Percentiles rank a stretch among this genome's conserved stretches.
phyloP scores from a whole-genome alignment of 106 monocot genomes.

The Apostasia ramifera region DNA sequence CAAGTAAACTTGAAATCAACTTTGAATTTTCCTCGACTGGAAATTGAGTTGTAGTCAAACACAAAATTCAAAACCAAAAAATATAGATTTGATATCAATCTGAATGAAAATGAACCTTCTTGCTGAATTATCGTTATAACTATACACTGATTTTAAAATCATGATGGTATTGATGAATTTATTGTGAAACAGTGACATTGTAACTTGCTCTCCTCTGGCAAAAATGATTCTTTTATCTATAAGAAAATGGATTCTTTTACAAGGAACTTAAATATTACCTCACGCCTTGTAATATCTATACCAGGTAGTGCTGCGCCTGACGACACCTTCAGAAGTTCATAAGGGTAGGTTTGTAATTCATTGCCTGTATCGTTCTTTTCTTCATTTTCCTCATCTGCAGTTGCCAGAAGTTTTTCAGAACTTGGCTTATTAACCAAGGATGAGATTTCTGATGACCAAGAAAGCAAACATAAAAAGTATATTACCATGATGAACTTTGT shows the following conservation, averaged over 20 bases:
- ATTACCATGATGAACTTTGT: too few species aligned
- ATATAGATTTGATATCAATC: too few species aligned
- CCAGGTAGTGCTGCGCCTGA: conserved; percentile 8
- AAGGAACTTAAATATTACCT: conserved; percentile 9
- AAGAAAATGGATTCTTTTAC: too few species aligned
- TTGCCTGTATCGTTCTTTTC: not conserved
- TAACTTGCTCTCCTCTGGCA: too few species aligned
- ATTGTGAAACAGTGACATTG: not conserved
- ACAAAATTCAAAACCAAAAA: too few species aligned
- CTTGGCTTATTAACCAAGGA: not conserved
- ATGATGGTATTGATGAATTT: not conserved
- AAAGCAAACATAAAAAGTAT: not conserved
- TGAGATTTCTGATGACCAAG: not conserved
- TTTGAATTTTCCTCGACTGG: too few species aligned
- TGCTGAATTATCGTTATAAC: not conserved
- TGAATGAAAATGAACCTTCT: too few species aligned
- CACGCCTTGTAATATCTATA: conserved; percentile 23
- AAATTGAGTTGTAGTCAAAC: too few species aligned
- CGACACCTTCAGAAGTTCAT: conserved; percentile 17
- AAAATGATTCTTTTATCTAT: too few species aligned
- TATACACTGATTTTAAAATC: not conserved
- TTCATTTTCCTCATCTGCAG: not conserved
- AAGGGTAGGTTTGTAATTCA: conserved; percentile 11
- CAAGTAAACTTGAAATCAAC: too few species aligned
- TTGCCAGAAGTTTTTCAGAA: not conserved